Evolutionary conservation across 169 alveolate species (phyloP).

Genomic region (Plasmodium coatneyi): DNA sequence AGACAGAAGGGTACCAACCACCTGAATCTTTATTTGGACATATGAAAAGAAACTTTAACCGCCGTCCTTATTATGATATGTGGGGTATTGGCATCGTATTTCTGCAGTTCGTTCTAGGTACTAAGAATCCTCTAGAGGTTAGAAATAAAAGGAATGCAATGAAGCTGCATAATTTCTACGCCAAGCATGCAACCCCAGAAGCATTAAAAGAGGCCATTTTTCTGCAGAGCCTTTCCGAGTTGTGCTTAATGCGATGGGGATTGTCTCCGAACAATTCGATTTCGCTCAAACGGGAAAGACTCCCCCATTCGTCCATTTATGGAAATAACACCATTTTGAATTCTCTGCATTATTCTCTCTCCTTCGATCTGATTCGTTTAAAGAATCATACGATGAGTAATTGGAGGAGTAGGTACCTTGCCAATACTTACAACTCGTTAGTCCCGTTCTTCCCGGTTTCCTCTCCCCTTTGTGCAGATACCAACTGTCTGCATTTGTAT

Average conservation of each 20-base stretch:
- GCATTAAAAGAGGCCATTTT: slow-evolving; percentile 58
- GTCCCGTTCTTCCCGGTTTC: slow-evolving; percentile 8
- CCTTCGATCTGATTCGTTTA: slow-evolving; percentile 2
- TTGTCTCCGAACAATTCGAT: neutral
- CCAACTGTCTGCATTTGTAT: slow-evolving; percentile 18
- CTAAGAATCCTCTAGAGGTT: slow-evolving; percentile 68
- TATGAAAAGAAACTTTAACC: slow-evolving; percentile 59
- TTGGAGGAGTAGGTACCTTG: neutral
- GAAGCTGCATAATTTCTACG: slow-evolving; percentile 10
- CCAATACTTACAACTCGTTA: slow-evolving; percentile 5
- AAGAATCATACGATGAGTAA: neutral
- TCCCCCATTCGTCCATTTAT: slow-evolving; percentile 17
- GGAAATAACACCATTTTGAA: slow-evolving; percentile 24
- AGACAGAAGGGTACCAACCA: slow-evolving; percentile 73
- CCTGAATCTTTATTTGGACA: slow-evolving; percentile 73
- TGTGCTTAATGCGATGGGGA: slow-evolving; percentile 54
- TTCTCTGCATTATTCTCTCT: neutral
- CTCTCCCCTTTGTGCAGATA: slow-evolving; percentile 43
- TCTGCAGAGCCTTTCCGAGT: slow-evolving; percentile 59
- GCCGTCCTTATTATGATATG: slow-evolving; percentile 71
- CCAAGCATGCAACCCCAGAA: slow-evolving; percentile 42
- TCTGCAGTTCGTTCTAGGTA: slow-evolving; percentile 62
- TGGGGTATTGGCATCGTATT: slow-evolving; percentile 68
- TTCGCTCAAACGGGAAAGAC: neutral
- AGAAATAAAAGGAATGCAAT: slow-evolving; percentile 55